Evolutionary conservation across 768 basidiomycete genomes (phyloP), one percentile per base, ranked within the genome.

Genomic region (Collybia nuda): DNA sequence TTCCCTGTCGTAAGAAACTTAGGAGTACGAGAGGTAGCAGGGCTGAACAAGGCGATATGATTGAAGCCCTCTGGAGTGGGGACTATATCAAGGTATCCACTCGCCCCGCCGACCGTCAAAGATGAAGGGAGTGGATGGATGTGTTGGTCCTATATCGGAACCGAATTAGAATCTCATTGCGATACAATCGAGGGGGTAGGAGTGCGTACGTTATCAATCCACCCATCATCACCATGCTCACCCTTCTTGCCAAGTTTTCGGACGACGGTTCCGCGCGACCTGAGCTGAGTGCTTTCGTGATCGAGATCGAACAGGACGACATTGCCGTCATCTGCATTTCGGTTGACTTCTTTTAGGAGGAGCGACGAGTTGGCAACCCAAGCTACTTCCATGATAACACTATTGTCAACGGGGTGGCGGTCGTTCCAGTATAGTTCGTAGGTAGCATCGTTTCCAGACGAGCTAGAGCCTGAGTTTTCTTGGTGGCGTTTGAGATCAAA

Each of bases 31-130:
- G 86, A 77, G 52, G 77, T 79, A 2, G 88, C 82, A 5, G 93
- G 86, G 56, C 80, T 86, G 74, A 95, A 99, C 26, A 94, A 78
- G 0, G 96, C 97, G 60, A 99, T 85, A 63, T 98, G 96, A 57
- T 91, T 87, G 73, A 78, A 98, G 0, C 97, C 97, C 3, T 89
- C 83, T 21, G 72, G 59, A 24, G 79, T 84, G 7, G 96, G 93
- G 4, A 95, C 81, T 53, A 99, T 79, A 66, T 99, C 97, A 43
- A 99, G 78, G 67, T 98, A 99, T 14, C 89, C 90, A 22, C 79
- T 70, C 6, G 73, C 67, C 32, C 75, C 75, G 5, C 66, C 64
- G 11, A 66, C 65, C 38, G 70, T 71, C 26, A 85, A 59, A 40
- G 53, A 61, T 12, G 63, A 49, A 17, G 85, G 79, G 17, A 90